phyloP scores from a whole-genome alignment of 2,329 filamentous ascomycete genomes.

The Thermoascus crustaceus region DNA sequence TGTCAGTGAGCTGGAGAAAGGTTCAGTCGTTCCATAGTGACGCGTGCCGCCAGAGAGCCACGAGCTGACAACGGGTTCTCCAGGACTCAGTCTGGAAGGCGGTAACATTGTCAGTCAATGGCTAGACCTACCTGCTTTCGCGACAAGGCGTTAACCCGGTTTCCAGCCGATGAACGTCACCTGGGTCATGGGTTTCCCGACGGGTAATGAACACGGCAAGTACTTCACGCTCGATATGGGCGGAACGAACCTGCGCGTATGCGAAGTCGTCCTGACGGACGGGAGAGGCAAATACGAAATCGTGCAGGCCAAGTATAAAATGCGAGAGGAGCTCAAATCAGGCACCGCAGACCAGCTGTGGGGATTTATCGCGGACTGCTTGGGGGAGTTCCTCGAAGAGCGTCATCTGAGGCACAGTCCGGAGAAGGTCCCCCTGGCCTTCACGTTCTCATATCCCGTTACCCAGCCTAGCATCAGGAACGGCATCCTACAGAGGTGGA shows the following conservation, averaged over 20 bases:
- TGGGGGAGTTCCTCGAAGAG: conserved; percentile 70
- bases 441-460: conserved; percentile 85
- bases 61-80: neutral
- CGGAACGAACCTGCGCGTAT: conserved; percentile 82
- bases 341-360: conserved; percentile 70
- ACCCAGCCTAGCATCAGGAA: conserved; percentile 78
- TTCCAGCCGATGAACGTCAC: conserved; percentile 82
- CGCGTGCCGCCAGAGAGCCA: conserved; percentile 5
- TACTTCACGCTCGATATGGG: conserved; percentile 83
- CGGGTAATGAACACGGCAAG: conserved; percentile 70
- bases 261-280: conserved; percentile 71
- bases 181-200: conserved; percentile 77
- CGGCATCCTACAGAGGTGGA: conserved; percentile 81
- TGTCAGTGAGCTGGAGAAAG: conserved; percentile 70
- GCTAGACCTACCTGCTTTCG: neutral
- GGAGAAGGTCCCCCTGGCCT: conserved; percentile 61
- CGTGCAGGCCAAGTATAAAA: conserved; percentile 76
- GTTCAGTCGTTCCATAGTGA: conserved; percentile 33
- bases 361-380: conserved; percentile 78
- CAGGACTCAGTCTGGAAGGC: conserved; percentile 68
- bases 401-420: conserved; percentile 49
- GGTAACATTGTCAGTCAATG: conserved; percentile 66
- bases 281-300: conserved; percentile 75
- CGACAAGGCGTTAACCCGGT: conserved; percentile 10
- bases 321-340: conserved; percentile 76